Evolutionary conservation across 2,329 filamentous ascomycete species (phyloP).

Genomic region (Aspergillus sp.): DNA sequence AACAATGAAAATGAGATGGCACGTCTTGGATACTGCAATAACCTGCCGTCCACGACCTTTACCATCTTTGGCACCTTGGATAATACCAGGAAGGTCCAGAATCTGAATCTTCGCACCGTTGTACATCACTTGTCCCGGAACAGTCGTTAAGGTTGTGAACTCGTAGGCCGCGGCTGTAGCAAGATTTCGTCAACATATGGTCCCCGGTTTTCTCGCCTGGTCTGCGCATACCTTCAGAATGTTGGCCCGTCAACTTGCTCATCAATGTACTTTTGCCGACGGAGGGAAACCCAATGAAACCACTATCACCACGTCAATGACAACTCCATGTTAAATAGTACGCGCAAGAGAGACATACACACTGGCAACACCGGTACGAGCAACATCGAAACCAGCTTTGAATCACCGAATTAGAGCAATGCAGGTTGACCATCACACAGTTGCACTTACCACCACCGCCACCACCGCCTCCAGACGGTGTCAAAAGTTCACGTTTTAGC

Average conservation of each 20-base stretch:
- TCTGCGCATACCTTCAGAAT: slow-evolving; percentile 73
- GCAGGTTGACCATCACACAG: neutral
- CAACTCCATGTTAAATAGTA: neutral
- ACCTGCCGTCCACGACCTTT: slow-evolving; percentile 97
- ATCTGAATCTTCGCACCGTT: slow-evolving; percentile 98
- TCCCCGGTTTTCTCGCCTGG: slow-evolving; percentile 95
- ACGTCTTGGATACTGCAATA: slow-evolving; percentile 98
- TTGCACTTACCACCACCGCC: slow-evolving; percentile 56
- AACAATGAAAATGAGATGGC: slow-evolving; percentile 97
- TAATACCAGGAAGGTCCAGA: slow-evolving; percentile 97
- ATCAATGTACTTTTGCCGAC: slow-evolving; percentile 98
- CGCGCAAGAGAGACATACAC: slow-evolving; percentile 52
- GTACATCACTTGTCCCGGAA: slow-evolving; percentile 92
- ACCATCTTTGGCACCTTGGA: slow-evolving; percentile 96
- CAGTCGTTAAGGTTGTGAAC: slow-evolving; percentile 96
- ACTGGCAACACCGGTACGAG: slow-evolving; percentile 93
- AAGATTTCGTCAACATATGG: slow-evolving; percentile 32
- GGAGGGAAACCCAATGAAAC: slow-evolving; percentile 97
- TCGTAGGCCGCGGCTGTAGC: slow-evolving; percentile 81
- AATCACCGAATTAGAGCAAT: slow-evolving; percentile 9
- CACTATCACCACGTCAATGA: slow-evolving; percentile 40
- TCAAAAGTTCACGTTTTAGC: slow-evolving; percentile 92
- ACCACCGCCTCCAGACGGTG: slow-evolving; percentile 74
- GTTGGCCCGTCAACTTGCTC: slow-evolving; percentile 90
- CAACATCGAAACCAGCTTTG: slow-evolving; percentile 87